Conservation (phyloP, 345 rosid species). For the Eucalyptus cloeziana region DNA sequence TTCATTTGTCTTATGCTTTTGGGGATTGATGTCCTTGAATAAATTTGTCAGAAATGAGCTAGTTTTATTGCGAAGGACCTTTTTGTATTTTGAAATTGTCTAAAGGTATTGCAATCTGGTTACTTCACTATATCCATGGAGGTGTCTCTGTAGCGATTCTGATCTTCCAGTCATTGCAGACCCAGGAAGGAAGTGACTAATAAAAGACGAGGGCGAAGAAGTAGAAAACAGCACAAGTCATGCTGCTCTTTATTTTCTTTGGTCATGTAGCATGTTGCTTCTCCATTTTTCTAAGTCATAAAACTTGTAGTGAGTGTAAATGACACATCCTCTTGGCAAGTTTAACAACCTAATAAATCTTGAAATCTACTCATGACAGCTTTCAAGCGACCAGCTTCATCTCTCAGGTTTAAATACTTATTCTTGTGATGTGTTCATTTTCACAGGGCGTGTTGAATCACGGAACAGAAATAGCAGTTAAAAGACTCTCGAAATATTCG, state of each 20-base stretch:
- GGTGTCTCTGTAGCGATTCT: not conserved
- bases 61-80: not conserved
- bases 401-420: not conserved
- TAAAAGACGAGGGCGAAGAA: not conserved
- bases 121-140: not conserved
- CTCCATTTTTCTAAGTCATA: not conserved
- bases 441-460: constrained; percentile 7
- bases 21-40: not conserved
- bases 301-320: not conserved
- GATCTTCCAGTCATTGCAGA: not conserved
- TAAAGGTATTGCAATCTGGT: not conserved
- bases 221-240: not conserved
- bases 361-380: not conserved
- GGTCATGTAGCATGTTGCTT: not conserved
- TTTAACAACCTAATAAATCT: not conserved
- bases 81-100: not conserved
- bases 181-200: not conserved
- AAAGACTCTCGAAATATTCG: constrained; percentile 4
- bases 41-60: not conserved
- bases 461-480: constrained; percentile 16
- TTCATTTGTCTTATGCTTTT: not conserved
- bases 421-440: not conserved
- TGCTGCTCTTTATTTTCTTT: not conserved
- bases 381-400: not conserved
- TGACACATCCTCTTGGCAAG: not conserved